Evolutionary conservation across 1,284 basidiomycete genomes (phyloP), one percentile per base, ranked within the genome.

Genomic region (Tranzscheliella williamsii): DNA sequence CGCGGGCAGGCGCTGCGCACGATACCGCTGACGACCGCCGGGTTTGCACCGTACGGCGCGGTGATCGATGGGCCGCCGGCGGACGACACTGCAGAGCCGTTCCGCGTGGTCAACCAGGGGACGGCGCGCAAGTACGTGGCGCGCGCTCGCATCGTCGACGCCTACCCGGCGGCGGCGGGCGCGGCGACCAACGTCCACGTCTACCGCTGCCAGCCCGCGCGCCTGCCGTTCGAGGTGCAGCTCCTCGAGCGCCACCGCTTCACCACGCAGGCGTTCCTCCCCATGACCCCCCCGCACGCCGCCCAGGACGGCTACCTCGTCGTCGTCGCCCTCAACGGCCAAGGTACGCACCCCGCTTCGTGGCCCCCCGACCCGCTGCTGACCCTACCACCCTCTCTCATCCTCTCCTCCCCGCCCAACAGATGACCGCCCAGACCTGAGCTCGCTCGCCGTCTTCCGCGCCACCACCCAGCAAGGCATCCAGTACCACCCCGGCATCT

Each of bases 161-260:
- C 37, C 24, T 72, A 71, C 23, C 64, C 70, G 2, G 5, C 17
- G 4, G 33, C 41, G 13, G 62, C 62, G 5, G 26, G 44, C 4
- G 64, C 67, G 3, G 46, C 41, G 24, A 65, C 71, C n/a, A 63
- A 63, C 36, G 32, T 75, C 4, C 71, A 73, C 41, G 42, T 70
- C n/a, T 75, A 73, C 49, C 51, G 58, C 11, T 72, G 71, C 37
- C 52, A 64, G 12, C 52, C 67, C 0, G 57, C 55, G 0, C 20
- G 18, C 2, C 29, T 67, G 34, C 64, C 69, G 12, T 70, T 70
- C n/a, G 45, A 49, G 22, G 60, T 73, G 26, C 63, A 65, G 32
- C 47, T 75, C 37, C 51, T 75, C 6, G 73, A 75, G 32, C 41
- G 72, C 21, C 73, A 75, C 36, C 36, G 58, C n/a, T 69, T 68